A percentile compares a stretch with the other conserved stretches of the same genome.
These are phyloP conservation scores for Lentinus brumalis DNA, from an alignment of 768 basidiomycete species.

Conservation along the genomic window DNA sequence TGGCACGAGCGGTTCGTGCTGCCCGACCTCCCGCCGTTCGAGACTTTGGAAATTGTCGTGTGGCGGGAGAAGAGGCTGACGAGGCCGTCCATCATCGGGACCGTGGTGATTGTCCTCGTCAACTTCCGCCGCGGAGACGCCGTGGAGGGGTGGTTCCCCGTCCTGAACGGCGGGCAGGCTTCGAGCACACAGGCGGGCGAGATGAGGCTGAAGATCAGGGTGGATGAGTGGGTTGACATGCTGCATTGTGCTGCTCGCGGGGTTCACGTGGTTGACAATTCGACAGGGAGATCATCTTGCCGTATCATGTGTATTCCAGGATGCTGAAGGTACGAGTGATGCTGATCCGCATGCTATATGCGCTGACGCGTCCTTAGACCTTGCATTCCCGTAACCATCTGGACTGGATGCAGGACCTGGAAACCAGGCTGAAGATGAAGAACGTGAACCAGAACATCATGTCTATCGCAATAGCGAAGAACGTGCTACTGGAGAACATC, in stretches of 20 bases:
- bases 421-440: conserved; percentile 66
- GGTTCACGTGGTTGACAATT: not conserved
- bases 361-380: conserved; percentile 36
- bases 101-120: conserved; percentile 59
- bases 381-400: conserved; percentile 64
- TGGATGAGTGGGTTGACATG: conserved; percentile 66
- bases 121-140: conserved; percentile 75
- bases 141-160: conserved; percentile 86
- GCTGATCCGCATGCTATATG: not conserved
- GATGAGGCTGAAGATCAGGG: conserved; percentile 67
- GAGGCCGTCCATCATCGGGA: conserved; percentile 61
- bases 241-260: conserved; percentile 8
- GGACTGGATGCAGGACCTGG: conserved; percentile 75
- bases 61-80: conserved; percentile 67
- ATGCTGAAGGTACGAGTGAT: conserved; percentile 54
- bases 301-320: conserved; percentile 60
- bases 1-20: conserved; percentile 85
- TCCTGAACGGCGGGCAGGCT: conserved; percentile 49
- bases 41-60: conserved; percentile 65
- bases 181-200: conserved; percentile 71
- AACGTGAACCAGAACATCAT: conserved; percentile 62
- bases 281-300: conserved; percentile 76
- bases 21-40: conserved; percentile 77
- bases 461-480: conserved; percentile 68
- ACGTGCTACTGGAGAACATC: conserved; percentile 66